Evolutionary conservation across 1,139 yeast species (phyloP).

Genomic region (Torulaspora pretoriensis): DNA sequence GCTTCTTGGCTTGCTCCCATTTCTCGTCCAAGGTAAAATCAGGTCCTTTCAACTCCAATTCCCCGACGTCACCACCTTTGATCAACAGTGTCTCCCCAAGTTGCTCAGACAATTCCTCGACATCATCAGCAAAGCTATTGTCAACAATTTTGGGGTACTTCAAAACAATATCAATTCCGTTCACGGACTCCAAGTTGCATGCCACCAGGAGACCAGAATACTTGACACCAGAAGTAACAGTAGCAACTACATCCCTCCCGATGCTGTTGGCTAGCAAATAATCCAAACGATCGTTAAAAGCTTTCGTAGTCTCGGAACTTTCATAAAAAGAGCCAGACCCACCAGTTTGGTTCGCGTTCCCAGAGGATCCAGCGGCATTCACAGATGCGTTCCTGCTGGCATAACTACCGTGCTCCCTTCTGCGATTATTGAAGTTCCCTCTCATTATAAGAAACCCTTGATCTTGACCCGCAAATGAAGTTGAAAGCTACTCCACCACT

Average conservation of each 20-base stretch:
- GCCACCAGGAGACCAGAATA: conserved; percentile 56
- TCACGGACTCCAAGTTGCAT: conserved; percentile 41
- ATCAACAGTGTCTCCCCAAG: conserved; percentile 49
- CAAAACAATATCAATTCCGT: conserved; percentile 50
- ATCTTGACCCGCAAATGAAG: not conserved
- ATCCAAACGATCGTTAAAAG: conserved; percentile 47
- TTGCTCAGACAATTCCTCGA: conserved; percentile 37
- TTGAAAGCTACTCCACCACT: not conserved
- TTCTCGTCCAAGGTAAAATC: conserved; percentile 30
- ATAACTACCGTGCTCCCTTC: conserved; percentile 19
- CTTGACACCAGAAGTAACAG: conserved; percentile 58
- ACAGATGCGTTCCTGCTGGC: conserved; percentile 10
- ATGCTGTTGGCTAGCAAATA: conserved; percentile 50
- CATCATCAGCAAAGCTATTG: conserved; percentile 37
- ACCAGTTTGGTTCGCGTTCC: conserved; percentile 6
- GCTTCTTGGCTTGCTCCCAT: conserved; percentile 20
- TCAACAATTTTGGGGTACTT: conserved; percentile 46
- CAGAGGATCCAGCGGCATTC: conserved; percentile 7
- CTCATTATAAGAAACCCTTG: conserved; percentile 12
- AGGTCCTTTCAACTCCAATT: conserved; percentile 42
- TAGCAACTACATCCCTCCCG: conserved; percentile 54
- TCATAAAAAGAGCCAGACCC: conserved; percentile 24
- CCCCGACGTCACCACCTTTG: conserved; percentile 59
- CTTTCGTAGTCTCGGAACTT: conserved; percentile 27
- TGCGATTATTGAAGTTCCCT: conserved; percentile 20